These are phyloP conservation scores for Phlyctochytrium bullatum DNA, from an alignment of 192 early-diverging fungal genomes.

Conservation along the genomic window DNA sequence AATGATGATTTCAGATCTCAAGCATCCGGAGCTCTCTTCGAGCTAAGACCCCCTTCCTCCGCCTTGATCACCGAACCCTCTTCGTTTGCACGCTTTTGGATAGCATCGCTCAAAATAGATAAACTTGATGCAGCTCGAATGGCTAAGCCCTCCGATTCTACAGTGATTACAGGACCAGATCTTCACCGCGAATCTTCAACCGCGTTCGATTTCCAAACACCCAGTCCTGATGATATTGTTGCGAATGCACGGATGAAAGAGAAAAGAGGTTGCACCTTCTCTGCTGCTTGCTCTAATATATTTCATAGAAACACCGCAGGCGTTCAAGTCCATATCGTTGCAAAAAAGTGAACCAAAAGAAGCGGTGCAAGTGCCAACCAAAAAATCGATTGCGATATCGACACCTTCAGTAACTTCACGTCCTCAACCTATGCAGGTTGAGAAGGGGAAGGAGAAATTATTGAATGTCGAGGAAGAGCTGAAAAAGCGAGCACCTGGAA, in stretches of 20 bases:
- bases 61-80: neutral
- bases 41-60: too few relatives aligned
- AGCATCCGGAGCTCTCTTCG: too few relatives aligned
- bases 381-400: conserved; percentile 18
- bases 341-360: conserved; percentile 42
- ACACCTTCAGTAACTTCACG: conserved; percentile 4
- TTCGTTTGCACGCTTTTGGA: conserved; percentile 7
- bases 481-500: conserved; percentile 62
- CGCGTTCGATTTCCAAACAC: conserved; percentile 72
- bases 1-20: too few relatives aligned
- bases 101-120: neutral
- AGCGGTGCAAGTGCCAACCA: conserved; percentile 6
- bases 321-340: conserved; percentile 35
- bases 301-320: conserved; percentile 41
- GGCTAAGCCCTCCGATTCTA: neutral
- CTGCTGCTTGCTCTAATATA: too few relatives aligned
- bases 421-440: conserved; percentile 4
- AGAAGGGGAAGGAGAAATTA: conserved; percentile 46
- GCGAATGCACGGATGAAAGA: conserved; percentile 48
- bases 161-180: conserved; percentile 2
- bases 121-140: neutral
- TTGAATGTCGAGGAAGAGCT: conserved; percentile 72
- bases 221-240: conserved; percentile 83
- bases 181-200: conserved; percentile 11
- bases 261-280: conserved; percentile 52